Conservation (phyloP, 106 monocot genomes). For the Allium fistulosum region DNA sequence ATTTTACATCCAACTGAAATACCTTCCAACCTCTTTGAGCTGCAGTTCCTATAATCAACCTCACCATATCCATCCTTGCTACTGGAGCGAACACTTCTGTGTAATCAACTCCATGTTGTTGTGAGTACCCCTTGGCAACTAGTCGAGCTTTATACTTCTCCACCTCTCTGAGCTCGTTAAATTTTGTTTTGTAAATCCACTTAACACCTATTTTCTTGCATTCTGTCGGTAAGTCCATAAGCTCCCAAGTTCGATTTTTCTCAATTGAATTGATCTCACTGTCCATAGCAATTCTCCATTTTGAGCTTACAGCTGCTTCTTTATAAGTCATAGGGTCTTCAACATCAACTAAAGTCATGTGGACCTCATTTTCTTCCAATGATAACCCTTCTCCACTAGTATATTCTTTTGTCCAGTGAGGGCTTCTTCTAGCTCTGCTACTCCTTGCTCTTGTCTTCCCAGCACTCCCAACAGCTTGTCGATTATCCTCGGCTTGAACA, state of each 20-base stretch:
- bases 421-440: neutral
- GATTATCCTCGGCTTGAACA: neutral
- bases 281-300: neutral
- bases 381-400: neutral
- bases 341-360: neutral
- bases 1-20: neutral
- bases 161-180: neutral
- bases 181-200: neutral
- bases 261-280: neutral
- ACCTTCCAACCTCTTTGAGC: neutral
- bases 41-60: neutral
- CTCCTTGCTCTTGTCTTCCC: no score
- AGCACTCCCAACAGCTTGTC: neutral
- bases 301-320: neutral
- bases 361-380: neutral
- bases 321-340: neutral
- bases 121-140: neutral
- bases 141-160: neutral
- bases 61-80: neutral
- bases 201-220: neutral
- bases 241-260: neutral
- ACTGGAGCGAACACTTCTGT: constrained; percentile 1
- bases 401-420: neutral
- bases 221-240: neutral
- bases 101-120: neutral